Conservation (phyloP, 2,329 filamentous ascomycete species). For the Hypoxylon sp. region DNA sequence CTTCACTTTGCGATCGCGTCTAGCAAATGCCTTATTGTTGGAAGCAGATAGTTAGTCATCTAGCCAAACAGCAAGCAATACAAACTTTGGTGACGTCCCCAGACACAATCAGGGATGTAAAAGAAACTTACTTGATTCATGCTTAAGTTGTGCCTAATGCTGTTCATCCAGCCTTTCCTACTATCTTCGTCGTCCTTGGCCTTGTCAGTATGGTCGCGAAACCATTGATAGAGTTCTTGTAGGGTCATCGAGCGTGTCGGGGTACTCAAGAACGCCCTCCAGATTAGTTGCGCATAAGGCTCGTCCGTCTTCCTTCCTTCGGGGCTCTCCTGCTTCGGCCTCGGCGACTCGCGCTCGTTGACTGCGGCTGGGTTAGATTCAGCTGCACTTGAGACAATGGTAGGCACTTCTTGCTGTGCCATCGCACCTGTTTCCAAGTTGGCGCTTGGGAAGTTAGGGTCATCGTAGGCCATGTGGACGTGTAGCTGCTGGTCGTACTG, state of each 20-base stretch:
- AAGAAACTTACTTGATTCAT: conserved; percentile 85
- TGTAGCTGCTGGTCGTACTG: conserved; percentile 37
- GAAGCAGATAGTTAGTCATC: conserved; percentile 19
- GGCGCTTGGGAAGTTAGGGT: conserved; percentile 10
- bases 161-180: conserved; percentile 92
- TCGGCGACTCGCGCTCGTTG: conserved; percentile 29
- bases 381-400: conserved; percentile 19
- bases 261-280: conserved; percentile 78
- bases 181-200: conserved; percentile 65
- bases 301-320: conserved; percentile 61
- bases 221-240: conserved; percentile 93
- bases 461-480: conserved; percentile 33
- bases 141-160: conserved; percentile 93
- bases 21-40: conserved; percentile 58
- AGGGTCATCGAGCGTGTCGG: conserved; percentile 80
- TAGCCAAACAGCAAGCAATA: conserved; percentile 4
- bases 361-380: conserved; percentile 24
- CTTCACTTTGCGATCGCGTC: conserved; percentile 62
- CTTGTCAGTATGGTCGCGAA: conserved; percentile 84
- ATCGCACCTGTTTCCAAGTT: conserved; percentile 24
- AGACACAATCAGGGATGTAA: neutral
- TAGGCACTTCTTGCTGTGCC: conserved; percentile 29
- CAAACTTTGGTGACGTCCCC: neutral
- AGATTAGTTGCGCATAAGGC: conserved; percentile 88
- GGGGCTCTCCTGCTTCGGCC: conserved; percentile 44